phyloP scores from a whole-genome alignment of 257 asterid species.

The Asclepias syriaca region DNA sequence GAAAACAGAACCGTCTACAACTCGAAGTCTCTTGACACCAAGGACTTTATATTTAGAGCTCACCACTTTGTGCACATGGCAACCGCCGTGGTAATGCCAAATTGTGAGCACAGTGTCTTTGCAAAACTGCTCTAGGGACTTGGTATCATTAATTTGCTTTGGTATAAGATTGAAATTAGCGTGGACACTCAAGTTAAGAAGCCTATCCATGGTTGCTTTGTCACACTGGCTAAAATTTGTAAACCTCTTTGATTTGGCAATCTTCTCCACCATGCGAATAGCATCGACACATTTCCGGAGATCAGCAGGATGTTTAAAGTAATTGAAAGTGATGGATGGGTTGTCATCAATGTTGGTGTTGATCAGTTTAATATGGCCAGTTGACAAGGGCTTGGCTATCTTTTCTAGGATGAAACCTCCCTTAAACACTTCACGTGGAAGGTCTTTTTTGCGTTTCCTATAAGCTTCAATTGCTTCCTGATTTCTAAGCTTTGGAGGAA shows the following conservation, averaged over 20 bases:
- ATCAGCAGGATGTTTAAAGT: constrained; percentile 81
- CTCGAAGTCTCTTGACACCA: constrained; percentile 68
- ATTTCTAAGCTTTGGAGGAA: constrained; percentile 63
- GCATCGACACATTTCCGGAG: constrained; percentile 64
- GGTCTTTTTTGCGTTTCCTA: constrained; percentile 32
- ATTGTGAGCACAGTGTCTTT: constrained; percentile 92
- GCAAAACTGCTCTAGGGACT: constrained; percentile 76
- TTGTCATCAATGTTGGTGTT: constrained; percentile 69
- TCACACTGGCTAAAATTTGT: constrained; percentile 43
- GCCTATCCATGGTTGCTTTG: constrained; percentile 42
- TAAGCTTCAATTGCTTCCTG: constrained; percentile 45
- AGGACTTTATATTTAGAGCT: constrained; percentile 50
- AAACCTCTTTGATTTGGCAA: constrained; percentile 53
- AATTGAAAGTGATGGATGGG: constrained; percentile 89
- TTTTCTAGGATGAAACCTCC: constrained; percentile 72
- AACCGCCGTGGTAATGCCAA: constrained; percentile 99
- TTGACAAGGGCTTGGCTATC: constrained; percentile 50
- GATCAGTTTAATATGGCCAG: constrained; percentile 42
- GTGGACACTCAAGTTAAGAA: constrained; percentile 64
- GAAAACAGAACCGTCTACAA: constrained; percentile 79
- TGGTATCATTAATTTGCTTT: constrained; percentile 71
- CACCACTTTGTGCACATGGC: constrained; percentile 80
- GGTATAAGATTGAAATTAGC: constrained; percentile 92
- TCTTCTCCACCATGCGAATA: constrained; percentile 63
- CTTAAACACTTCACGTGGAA: constrained; percentile 50